Evolutionary conservation across 1,284 basidiomycete genomes (phyloP).

Genomic region (Boletus semigastroideus): DNA sequence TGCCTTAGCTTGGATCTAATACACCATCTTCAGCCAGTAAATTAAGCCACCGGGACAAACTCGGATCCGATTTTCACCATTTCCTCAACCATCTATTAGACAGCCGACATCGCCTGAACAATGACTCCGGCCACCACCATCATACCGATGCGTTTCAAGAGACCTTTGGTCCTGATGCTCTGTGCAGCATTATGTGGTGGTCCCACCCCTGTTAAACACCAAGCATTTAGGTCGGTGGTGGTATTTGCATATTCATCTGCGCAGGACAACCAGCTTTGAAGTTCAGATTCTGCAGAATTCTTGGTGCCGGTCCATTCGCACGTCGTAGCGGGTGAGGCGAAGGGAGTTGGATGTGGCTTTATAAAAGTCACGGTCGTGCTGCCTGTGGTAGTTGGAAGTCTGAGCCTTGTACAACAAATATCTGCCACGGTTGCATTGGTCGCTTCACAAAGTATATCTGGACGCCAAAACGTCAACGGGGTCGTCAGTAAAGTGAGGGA

Average conservation of each 20-base stretch:
- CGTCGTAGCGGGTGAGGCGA: not conserved
- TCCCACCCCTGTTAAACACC: not conserved
- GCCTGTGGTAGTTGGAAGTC: not conserved
- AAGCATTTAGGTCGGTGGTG: too few relatives aligned
- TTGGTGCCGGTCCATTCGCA: conserved; percentile 1
- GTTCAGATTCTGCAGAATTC: not conserved
- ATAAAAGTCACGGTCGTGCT: not conserved
- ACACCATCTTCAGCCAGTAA: too few relatives aligned
- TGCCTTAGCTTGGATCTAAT: too few relatives aligned
- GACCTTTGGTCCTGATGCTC: too few relatives aligned
- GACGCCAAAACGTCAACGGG: not conserved
- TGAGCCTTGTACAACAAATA: conserved; percentile 6
- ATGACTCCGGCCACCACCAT: too few relatives aligned
- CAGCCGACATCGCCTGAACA: too few relatives aligned
- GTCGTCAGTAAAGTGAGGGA: not conserved
- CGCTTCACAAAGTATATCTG: not conserved
- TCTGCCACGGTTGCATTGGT: conserved; percentile 6
- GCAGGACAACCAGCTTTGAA: conserved; percentile 5
- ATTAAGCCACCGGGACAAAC: too few relatives aligned
- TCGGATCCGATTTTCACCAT: too few relatives aligned
- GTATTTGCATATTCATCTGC: too few relatives aligned
- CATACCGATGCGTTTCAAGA: too few relatives aligned
- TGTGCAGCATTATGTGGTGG: too few relatives aligned
- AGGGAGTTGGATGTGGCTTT: not conserved
- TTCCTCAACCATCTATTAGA: too few relatives aligned